Evolutionary conservation across 2,329 filamentous ascomycete species (phyloP), one percentile per base, ranked within the genome.

Genomic region (Passalora sequoiae): DNA sequence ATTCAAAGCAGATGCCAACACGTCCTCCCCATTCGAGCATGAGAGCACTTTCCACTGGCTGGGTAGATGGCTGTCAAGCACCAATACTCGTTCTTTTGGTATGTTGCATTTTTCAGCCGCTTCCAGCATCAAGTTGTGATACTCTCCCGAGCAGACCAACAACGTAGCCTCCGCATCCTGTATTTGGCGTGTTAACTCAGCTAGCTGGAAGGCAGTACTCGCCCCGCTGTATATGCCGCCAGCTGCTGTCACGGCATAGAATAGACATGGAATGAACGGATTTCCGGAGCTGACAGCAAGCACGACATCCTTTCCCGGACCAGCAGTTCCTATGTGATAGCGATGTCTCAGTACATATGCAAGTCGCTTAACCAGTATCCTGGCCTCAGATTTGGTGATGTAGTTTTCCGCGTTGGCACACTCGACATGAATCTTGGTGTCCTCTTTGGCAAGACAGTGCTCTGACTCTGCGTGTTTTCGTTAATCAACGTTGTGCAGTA

Each of bases 161-260:
- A 73, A 46, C 16, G 61, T 67, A 12, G 64, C 66, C 2, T 58
- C 59, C 1, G 66, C 68, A 21, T 66, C 60, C n/a, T 59, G 58
- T 5, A 74, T 61, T 52, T 71, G 70, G 29, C 71, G 67, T 3
- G 68, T 66, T 10, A 80, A 58, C 24, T 81, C 78, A 2, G 63
- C 51, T 0, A 67, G 61, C 0, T 75, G 76, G 9, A 67, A 71
- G 0, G 70, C 66, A 0, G 74, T 66, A 25, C 69, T 73, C 0
- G 74, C 74, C 2, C 74, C 71, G 4, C 73, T 75, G 53, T 76
- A 80, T 16, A 81, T 68, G 15, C 76, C 78, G 0, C 72, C 76
- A 2, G 77, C 75, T 3, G 74, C 77, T 33, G 81, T 65, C 38
- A 78, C 70, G 10, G 70, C 73, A 47, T 71, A 80, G 58, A 77